Evolutionary conservation across 1,139 yeast genomes (phyloP).

Genomic region (Nadsonia commutata): DNA sequence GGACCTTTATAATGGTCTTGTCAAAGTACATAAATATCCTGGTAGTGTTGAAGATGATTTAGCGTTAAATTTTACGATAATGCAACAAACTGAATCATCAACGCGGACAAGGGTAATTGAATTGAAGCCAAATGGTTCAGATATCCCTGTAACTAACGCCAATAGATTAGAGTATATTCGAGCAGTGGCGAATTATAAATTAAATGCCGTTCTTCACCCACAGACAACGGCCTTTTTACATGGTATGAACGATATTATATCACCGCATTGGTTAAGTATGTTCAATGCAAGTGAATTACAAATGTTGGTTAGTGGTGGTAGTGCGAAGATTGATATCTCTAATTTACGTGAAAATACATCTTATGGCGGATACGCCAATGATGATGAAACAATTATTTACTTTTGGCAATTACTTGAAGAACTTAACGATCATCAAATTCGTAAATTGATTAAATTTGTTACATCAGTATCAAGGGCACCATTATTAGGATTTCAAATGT

Average conservation of each 20-base stretch:
- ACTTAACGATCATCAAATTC: conserved; percentile 44
- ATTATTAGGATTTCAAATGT: conserved; percentile 61
- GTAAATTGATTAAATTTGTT: conserved; percentile 63
- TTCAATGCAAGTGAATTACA: conserved; percentile 77
- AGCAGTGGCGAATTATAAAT: conserved; percentile 62
- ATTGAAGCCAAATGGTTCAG: conserved; percentile 15
- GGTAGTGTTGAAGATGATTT: conserved; percentile 42
- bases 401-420: conserved; percentile 73
- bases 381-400: conserved; percentile 34
- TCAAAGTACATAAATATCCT: conserved; percentile 43
- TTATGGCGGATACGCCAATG: conserved; percentile 51
- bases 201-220: conserved; percentile 44
- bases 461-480: conserved; percentile 92
- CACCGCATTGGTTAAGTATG: conserved; percentile 65
- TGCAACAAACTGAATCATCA: conserved; percentile 11
- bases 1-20: conserved; percentile 49
- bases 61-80: conserved; percentile 46
- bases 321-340: conserved; percentile 46
- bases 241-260: conserved; percentile 57
- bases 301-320: conserved; percentile 74
- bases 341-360: conserved; percentile 53
- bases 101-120: no score
- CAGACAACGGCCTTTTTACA: conserved; percentile 53
- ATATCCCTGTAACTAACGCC: conserved; percentile 37
- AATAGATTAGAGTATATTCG: conserved; percentile 67